Base-by-base conservation (phyloP, 2,329 filamentous ascomycete genomes). In the Sporothrix luriei region DNA sequence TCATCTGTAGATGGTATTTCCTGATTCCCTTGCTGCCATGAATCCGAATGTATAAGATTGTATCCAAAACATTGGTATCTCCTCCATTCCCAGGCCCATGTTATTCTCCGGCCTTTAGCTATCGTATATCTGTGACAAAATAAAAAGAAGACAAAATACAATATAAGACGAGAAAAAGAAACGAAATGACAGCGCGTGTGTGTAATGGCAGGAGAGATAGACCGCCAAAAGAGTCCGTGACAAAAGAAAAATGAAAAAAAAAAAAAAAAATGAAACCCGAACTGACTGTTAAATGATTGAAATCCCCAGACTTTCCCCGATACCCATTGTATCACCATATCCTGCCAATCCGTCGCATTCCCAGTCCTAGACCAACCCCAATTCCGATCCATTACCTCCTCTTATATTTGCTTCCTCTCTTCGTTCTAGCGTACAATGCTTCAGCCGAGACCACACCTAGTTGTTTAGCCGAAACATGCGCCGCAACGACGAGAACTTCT, bases 401-500 rank as follows among this genome's bases (percentile, higher is more conserved):
- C 57, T 46, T 46, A 4, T 46, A 43, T 24, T 24, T 19, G 6
- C 38, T 26, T 43, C 11, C 49, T 52, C 59, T 9, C 43, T n/a
- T 11, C 13, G 16, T 46, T 40, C 10, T 14, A 6, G 7, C 40
- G 26, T 49, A 55, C 13, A 66, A 24, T 16, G 7, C 7, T 11
- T 19, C 19, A 19, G 43, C 64, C 21, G 19, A 14, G 62, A 40
- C 46, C 33, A 46, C 65, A 55, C 11, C 51, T 61, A 75, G 49
- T 84, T 82, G 71, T 84, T 76, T 69, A 85, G 76, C 54, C 82
- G 78, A 78, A 92, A 90, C 77, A 90, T 89, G 77, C 83, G 86
- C 77, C 90, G 86, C 76, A 92, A 78, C 68, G 82, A 80, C 54
- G 84, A 84, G 78, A 92, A 92, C 78, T 89, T 91, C 84, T 91